phyloP scores from a whole-genome alignment of 2,329 filamentous ascomycete species.

The Akanthomyces muscarius region DNA sequence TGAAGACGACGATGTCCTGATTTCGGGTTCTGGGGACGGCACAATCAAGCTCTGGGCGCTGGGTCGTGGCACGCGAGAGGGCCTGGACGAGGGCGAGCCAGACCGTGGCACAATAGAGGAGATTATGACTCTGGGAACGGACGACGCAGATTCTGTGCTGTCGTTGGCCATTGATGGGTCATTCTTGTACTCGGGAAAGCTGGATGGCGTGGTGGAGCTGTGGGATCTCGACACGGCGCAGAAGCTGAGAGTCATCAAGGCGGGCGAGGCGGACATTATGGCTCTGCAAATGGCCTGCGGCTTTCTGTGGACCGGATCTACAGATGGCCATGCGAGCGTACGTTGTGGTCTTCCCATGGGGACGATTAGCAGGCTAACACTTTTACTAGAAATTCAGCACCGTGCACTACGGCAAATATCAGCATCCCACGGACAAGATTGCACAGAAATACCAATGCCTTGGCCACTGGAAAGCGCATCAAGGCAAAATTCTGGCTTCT shows the following conservation, averaged over 20 bases:
- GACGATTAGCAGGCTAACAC: neutral
- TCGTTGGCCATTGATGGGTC: constrained; percentile 84
- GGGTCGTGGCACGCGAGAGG: constrained; percentile 22
- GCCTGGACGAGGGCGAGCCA: constrained; percentile 35
- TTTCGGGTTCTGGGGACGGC: constrained; percentile 91
- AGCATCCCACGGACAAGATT: constrained; percentile 47
- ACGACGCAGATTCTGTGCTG: constrained; percentile 62
- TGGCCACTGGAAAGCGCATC: constrained; percentile 75
- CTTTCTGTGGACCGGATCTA: constrained; percentile 81
- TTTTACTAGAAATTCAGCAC: constrained; percentile 58
- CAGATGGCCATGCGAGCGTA: constrained; percentile 82
- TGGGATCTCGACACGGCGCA: constrained; percentile 97
- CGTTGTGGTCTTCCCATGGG: constrained; percentile 26
- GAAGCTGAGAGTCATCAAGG: constrained; percentile 79
- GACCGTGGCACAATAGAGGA: constrained; percentile 61
- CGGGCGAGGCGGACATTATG: constrained; percentile 77
- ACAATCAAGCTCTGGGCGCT: constrained; percentile 92
- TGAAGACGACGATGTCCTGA: constrained; percentile 71
- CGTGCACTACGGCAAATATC: constrained; percentile 58
- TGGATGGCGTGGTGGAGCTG: constrained; percentile 83
- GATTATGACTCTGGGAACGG: constrained; percentile 60
- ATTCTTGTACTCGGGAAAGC: constrained; percentile 86
- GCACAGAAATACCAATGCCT: constrained; percentile 82
- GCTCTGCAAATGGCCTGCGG: constrained; percentile 82
- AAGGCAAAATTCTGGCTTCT: constrained; percentile 83